These are phyloP conservation scores for Magnaporthiopsis incrustans DNA, from an alignment of 2,329 filamentous ascomycete species.

Conservation along the genomic window DNA sequence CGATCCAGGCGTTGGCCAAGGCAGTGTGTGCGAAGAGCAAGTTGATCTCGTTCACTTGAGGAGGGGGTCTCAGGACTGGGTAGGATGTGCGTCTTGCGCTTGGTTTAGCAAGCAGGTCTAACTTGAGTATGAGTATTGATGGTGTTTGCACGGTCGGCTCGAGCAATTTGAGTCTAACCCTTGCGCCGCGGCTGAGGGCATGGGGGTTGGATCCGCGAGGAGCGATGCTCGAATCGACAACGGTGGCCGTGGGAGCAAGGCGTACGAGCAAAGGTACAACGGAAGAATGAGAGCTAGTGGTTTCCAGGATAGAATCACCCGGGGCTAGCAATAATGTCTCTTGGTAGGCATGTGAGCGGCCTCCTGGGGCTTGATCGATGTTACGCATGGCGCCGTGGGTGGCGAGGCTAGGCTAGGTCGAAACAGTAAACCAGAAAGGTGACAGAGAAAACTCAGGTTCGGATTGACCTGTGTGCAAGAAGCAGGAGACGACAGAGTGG, in stretches of 20 bases:
- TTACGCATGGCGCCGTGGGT: background rate
- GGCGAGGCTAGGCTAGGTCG: background rate
- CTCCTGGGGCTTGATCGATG: background rate
- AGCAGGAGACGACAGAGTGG: background rate
- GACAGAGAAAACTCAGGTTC: background rate
- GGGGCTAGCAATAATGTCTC: too few species aligned
- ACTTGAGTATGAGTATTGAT: background rate
- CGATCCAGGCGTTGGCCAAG: constrained; percentile 19
- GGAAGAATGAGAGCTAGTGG: background rate
- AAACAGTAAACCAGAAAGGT: background rate
- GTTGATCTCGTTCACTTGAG: constrained; percentile 20
- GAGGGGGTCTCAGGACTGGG: background rate
- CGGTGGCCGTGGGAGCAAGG: too few species aligned
- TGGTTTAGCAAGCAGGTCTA: background rate
- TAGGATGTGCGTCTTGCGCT: background rate
- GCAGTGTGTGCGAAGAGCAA: constrained; percentile 20
- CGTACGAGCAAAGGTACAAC: too few species aligned
- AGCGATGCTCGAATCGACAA: too few species aligned
- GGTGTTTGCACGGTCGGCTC: background rate
- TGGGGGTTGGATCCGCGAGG: too few species aligned
- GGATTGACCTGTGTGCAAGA: background rate
- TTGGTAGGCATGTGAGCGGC: background rate
- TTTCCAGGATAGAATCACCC: too few species aligned
- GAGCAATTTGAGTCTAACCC: background rate
- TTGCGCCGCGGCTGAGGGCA: too few species aligned